These are phyloP conservation scores for Ceratobasidium sp. DNA, from an alignment of 1,284 basidiomycete genomes.

Conservation along the genomic window DNA sequence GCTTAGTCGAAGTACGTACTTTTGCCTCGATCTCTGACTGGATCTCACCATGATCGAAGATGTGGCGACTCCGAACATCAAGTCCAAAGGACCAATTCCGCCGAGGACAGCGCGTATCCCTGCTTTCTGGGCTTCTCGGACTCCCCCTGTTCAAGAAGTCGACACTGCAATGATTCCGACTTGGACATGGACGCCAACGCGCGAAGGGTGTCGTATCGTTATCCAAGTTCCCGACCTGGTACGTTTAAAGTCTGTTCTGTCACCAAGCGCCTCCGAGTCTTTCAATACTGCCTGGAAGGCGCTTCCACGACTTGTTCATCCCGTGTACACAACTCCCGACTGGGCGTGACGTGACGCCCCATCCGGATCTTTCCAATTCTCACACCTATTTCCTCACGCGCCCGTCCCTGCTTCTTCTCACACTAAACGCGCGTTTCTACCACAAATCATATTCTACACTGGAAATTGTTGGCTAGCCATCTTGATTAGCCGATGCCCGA, in stretches of 20 bases:
- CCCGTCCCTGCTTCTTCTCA: constrained; percentile 24
- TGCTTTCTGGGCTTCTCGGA: constrained; percentile 20
- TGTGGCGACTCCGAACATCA: constrained; percentile 41
- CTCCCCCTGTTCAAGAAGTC: constrained; percentile 37
- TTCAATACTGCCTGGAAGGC: not conserved
- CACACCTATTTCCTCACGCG: constrained; percentile 6
- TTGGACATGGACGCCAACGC: constrained; percentile 30
- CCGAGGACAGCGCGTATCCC: constrained; percentile 40
- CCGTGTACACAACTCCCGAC: too few species aligned
- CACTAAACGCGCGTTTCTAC: constrained; percentile 24
- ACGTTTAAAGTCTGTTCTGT: not conserved
- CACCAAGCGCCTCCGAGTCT: not conserved
- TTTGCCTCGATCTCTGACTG: constrained; percentile 15
- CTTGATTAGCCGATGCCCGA: too few species aligned
- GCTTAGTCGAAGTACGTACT: constrained; percentile 40
- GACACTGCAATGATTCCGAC: constrained; percentile 1
- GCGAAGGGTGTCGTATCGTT: constrained; percentile 29
- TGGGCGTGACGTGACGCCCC: not conserved
- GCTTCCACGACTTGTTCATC: too few species aligned
- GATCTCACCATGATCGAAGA: constrained; percentile 24
- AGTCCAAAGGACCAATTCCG: constrained; percentile 40
- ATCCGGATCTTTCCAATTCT: constrained; percentile 5
- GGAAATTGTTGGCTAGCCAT: too few species aligned
- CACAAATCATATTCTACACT: too few species aligned
- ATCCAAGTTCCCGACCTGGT: constrained; percentile 33